Evolutionary conservation across 129 eudicot species (phyloP).

Genomic region (Flaveria bidentis): DNA sequence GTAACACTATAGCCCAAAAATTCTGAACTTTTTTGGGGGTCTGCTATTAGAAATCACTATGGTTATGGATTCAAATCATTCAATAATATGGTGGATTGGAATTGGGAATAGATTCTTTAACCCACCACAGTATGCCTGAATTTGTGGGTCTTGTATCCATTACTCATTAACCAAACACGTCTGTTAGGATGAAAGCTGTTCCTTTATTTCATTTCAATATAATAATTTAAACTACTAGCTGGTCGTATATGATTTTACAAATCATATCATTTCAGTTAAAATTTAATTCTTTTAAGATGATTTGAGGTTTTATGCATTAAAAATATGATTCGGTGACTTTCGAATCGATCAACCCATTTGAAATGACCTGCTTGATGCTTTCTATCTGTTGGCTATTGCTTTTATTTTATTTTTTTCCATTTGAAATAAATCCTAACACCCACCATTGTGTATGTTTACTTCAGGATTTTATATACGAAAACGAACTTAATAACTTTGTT

Average conservation of each 20-base stretch:
- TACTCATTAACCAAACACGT: background rate
- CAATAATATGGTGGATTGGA: no score
- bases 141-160: background rate
- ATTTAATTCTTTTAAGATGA: background rate
- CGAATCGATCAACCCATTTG: background rate
- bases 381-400: background rate
- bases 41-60: no score
- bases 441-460: background rate
- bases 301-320: no score
- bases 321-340: background rate
- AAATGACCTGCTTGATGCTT: background rate
- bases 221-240: background rate
- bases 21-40: no score
- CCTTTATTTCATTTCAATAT: no score
- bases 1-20: no score
- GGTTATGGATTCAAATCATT: no score
- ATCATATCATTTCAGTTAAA: background rate
- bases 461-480: slow-evolving; percentile 16
- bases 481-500: slow-evolving; percentile 6
- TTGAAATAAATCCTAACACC: background rate
- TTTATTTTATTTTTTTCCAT: background rate
- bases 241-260: background rate
- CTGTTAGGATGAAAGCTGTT: background rate
- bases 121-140: no score
- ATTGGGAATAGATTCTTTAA: no score